These are phyloP conservation scores for Periglandula ipomoeae DNA, from an alignment of 2,329 filamentous ascomycete species.

Conservation along the genomic window DNA sequence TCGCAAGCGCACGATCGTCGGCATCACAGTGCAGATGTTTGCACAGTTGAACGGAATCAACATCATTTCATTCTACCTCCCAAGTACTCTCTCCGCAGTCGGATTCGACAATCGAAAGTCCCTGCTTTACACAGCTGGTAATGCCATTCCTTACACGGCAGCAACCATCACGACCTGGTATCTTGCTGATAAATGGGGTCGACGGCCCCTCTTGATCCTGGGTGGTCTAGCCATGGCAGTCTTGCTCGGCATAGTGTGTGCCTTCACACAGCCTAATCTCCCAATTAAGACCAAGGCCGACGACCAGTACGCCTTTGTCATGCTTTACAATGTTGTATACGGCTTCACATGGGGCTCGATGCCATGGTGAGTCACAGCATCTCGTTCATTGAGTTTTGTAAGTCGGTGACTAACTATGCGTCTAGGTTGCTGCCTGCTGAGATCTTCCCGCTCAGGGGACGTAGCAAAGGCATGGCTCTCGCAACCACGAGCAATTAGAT, in stretches of 20 bases:
- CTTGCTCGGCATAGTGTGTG: constrained; percentile 26
- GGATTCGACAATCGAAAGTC: constrained; percentile 27
- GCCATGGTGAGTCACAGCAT: constrained; percentile 20
- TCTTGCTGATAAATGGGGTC: constrained; percentile 29
- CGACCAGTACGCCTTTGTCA: constrained; percentile 28
- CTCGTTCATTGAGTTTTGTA: no score
- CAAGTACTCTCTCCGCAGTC: constrained; percentile 24
- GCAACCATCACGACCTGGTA: constrained; percentile 30
- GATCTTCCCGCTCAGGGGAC: constrained; percentile 25
- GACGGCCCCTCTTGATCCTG: constrained; percentile 26
- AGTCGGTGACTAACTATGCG: no score
- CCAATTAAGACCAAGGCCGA: constrained; percentile 21
- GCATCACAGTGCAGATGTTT: constrained; percentile 31
- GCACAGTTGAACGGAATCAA: constrained; percentile 32
- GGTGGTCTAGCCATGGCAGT: constrained; percentile 7
- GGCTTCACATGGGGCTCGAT: constrained; percentile 28
- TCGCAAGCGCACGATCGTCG: constrained; percentile 30
- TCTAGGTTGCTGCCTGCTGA: constrained; percentile 22
- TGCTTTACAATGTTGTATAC: constrained; percentile 20
- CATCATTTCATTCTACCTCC: constrained; percentile 33
- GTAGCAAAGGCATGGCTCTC: constrained; percentile 30
- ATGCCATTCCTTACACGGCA: constrained; percentile 29
- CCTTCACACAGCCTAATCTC: constrained; percentile 25
- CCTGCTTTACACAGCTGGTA: constrained; percentile 29
- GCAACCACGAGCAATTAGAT: constrained; percentile 29